Evolutionary conservation across 805 yeast genomes (phyloP).

Genomic region (Scheffersomyces stipitis): DNA sequence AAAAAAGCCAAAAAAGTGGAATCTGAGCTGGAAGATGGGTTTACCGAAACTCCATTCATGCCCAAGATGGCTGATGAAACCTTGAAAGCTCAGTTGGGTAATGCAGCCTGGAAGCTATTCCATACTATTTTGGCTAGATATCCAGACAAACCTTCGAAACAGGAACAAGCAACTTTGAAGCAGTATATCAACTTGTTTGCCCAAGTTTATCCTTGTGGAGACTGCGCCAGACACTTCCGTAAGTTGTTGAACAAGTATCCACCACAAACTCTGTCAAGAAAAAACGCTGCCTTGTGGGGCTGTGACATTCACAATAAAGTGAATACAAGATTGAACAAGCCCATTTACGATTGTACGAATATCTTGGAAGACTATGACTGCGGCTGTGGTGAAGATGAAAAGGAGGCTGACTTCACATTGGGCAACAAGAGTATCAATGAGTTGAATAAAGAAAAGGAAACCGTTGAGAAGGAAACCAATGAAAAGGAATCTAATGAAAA

Average conservation of each 20-base stretch:
- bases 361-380: slow-evolving; percentile 92
- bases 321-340: slow-evolving; percentile 67
- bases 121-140: slow-evolving; percentile 92
- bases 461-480: no score
- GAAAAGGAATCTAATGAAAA: no score
- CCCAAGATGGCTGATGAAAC: slow-evolving; percentile 91
- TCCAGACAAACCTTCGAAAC: slow-evolving; percentile 74
- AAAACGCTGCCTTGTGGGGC: slow-evolving; percentile 93
- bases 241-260: slow-evolving; percentile 69
- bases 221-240: slow-evolving; percentile 91
- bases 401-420: slow-evolving; percentile 43
- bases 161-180: slow-evolving; percentile 61
- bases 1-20: slow-evolving; percentile 1
- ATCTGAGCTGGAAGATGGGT: slow-evolving; percentile 10
- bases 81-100: slow-evolving; percentile 78
- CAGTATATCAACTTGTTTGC: slow-evolving; percentile 74
- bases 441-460: slow-evolving; percentile 4
- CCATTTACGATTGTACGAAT: slow-evolving; percentile 77
- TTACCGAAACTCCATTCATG: slow-evolving; percentile 66
- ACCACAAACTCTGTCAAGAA: slow-evolving; percentile 76
- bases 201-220: slow-evolving; percentile 95
- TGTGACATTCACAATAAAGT: slow-evolving; percentile 89
- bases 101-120: slow-evolving; percentile 85
- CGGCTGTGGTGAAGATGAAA: slow-evolving; percentile 86
- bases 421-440: slow-evolving; percentile 23